Conservation (phyloP, 2,329 filamentous ascomycete species). For the Colletotrichum camelliae region DNA sequence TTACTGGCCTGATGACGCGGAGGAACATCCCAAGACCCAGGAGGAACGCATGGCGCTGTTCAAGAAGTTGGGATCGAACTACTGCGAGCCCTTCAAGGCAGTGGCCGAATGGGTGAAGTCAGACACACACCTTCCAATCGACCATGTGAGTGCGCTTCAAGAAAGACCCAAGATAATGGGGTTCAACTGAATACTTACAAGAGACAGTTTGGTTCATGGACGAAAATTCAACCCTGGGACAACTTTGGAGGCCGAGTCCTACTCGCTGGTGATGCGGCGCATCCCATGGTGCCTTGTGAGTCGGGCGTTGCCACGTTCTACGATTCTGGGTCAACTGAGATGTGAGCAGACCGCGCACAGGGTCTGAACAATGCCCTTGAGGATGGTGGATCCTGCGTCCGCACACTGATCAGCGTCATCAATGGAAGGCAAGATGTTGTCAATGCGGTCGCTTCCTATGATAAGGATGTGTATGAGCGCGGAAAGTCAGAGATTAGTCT, state of each 20-base stretch:
- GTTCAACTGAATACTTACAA: neutral
- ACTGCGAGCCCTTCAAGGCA: neutral
- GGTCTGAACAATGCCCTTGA: neutral
- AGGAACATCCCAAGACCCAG: neutral
- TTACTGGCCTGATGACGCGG: neutral
- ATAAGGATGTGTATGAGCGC: neutral
- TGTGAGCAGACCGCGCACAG: neutral
- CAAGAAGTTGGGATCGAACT: neutral
- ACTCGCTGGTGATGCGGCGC: neutral
- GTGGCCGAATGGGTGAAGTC: neutral
- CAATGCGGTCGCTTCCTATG: neutral
- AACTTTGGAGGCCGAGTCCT: neutral
- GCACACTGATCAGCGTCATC: neutral
- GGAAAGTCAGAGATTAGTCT: neutral
- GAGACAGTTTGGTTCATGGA: neutral
- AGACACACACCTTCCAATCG: neutral
- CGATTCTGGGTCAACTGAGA: fast-evolving
- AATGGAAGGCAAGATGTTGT: neutral
- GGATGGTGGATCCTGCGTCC: neutral
- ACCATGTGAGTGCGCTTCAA: neutral
- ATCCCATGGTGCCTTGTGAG: neutral
- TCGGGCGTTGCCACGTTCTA: neutral
- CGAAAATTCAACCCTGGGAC: neutral
- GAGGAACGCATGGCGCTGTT: neutral
- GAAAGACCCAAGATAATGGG: neutral